Conservation (phyloP, 306 rosid genomes). For the Gillenia trifoliata region DNA sequence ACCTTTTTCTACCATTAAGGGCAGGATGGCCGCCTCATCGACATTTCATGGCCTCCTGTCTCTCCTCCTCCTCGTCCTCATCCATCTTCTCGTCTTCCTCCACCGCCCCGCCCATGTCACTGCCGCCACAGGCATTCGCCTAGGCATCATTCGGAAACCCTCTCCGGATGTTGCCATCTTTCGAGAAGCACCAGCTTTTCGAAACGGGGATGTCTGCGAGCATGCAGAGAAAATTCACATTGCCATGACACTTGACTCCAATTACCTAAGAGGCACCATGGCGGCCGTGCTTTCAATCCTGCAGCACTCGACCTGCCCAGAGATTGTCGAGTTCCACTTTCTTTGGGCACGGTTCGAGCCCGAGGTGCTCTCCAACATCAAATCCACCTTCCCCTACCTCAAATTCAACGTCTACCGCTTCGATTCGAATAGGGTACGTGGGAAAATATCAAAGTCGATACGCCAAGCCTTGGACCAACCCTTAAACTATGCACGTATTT, state of each 20-base stretch:
- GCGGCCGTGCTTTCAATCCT: slow-evolving; percentile 77
- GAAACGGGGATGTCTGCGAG: slow-evolving; percentile 51
- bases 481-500: slow-evolving; percentile 72
- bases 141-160: slow-evolving; percentile 47
- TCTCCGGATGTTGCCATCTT: slow-evolving; percentile 36
- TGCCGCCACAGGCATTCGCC: slow-evolving; percentile 28
- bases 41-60: slow-evolving; percentile 54
- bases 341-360: slow-evolving; percentile 63
- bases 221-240: slow-evolving; percentile 48
- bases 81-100: neutral
- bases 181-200: slow-evolving; percentile 70
- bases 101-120: slow-evolving; percentile 8
- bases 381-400: slow-evolving; percentile 72
- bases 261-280: slow-evolving; percentile 77
- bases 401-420: slow-evolving; percentile 65
- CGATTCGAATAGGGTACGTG: slow-evolving; percentile 53
- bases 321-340: slow-evolving; percentile 66
- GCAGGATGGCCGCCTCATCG: slow-evolving; percentile 68
- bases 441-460: slow-evolving; percentile 68
- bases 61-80: slow-evolving; percentile 19
- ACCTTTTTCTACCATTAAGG: slow-evolving; percentile 18
- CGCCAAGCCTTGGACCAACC: slow-evolving; percentile 89
- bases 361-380: slow-evolving; percentile 54
- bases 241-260: slow-evolving; percentile 79
- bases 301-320: slow-evolving; percentile 74